Evolutionary conservation across 345 rosid genomes (phyloP).

Genomic region (Eucalyptus erythrocorys): DNA sequence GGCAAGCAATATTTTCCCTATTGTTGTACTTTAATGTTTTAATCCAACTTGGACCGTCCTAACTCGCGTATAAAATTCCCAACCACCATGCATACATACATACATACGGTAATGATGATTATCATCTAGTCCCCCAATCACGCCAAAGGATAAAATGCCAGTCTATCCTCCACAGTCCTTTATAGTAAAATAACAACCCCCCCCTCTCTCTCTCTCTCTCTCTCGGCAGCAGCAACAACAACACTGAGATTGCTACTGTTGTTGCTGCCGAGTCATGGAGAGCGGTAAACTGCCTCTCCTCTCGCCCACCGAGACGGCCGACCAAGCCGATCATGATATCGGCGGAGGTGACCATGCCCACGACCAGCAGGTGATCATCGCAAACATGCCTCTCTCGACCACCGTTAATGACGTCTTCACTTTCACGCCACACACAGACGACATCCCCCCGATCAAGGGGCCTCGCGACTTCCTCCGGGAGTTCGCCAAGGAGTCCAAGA

Average conservation of each 20-base stretch:
- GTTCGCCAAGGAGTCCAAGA: constrained; percentile 41
- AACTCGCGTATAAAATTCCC: neutral
- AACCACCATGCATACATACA: neutral
- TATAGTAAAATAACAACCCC: neutral
- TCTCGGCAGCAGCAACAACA: neutral
- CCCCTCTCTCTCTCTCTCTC: neutral
- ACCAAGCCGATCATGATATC: neutral
- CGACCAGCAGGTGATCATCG: neutral
- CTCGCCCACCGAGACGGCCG: neutral
- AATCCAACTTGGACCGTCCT: neutral
- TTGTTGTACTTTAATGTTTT: neutral
- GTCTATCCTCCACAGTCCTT: neutral
- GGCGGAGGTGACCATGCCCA: neutral
- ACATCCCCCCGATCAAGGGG: constrained; percentile 55
- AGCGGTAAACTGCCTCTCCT: constrained; percentile 1
- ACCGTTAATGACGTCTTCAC: neutral
- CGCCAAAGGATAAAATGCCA: neutral
- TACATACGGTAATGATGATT: neutral
- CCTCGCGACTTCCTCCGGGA: constrained; percentile 36
- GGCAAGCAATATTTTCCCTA: no score
- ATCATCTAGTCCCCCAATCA: neutral
- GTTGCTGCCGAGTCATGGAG: neutral
- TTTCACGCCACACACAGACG: constrained; percentile 30
- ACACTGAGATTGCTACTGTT: neutral
- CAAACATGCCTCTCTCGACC: neutral